Conservation (phyloP, 2,329 filamentous ascomycete species). For the Phaeophleospora eucalypticola region DNA sequence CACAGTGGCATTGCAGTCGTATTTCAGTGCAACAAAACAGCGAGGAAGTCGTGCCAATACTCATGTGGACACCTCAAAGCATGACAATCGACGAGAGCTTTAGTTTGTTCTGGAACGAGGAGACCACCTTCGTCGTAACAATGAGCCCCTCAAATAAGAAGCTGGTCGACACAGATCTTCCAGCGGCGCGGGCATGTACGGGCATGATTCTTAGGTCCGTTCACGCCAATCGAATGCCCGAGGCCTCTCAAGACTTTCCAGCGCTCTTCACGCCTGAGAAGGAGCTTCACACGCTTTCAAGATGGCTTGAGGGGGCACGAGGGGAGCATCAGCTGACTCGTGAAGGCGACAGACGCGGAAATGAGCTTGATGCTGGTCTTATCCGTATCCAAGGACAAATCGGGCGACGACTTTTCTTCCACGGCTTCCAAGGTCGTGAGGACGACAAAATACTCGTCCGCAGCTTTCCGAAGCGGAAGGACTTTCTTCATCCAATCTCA, state of each 20-base stretch:
- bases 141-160: slow-evolving; percentile 2
- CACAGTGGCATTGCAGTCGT: slow-evolving; percentile 7
- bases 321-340: background rate
- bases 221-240: slow-evolving; percentile 10
- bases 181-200: slow-evolving; percentile 1
- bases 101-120: slow-evolving; percentile 25
- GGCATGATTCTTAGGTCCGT: slow-evolving; percentile 7
- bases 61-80: slow-evolving; percentile 21
- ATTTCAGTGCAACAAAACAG: slow-evolving; percentile 3
- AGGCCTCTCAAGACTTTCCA: slow-evolving; percentile 10
- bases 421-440: slow-evolving; percentile 1
- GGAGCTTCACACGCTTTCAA: background rate
- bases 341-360: background rate
- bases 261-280: slow-evolving; percentile 12
- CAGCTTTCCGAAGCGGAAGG: slow-evolving; percentile 51
- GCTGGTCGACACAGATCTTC: background rate
- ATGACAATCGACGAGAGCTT: slow-evolving; percentile 9
- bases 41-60: slow-evolving; percentile 10
- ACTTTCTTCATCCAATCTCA: slow-evolving; percentile 52
- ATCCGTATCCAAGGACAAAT: slow-evolving; percentile 14
- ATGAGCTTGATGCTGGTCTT: slow-evolving; percentile 12
- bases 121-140: slow-evolving; percentile 13
- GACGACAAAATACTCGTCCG: slow-evolving; percentile 9
- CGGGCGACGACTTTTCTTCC: slow-evolving; percentile 19
- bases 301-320: slow-evolving; percentile 6